Base-by-base conservation (phyloP, 192 early-diverging fungal genomes). In the Allomyces macrogynus region DNA sequence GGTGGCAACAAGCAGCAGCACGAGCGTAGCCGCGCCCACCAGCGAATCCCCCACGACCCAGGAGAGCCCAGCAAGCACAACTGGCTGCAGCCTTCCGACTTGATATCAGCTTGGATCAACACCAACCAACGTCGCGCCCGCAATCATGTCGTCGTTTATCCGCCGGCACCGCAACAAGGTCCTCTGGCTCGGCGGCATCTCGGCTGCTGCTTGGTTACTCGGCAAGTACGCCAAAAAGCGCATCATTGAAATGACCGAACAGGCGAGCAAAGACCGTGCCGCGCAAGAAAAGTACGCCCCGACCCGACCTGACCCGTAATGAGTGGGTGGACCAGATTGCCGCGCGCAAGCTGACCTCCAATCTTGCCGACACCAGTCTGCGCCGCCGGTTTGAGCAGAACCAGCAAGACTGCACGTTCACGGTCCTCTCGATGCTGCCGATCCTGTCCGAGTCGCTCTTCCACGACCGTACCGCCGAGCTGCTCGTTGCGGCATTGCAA, bases 331-430 rank as follows among this genome's bases (percentile, higher is more conserved):
- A 42, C 4, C 1, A 66, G 27, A 24, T 22, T 61, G 62, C 24
- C 23, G 10, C 12, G 3, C 22, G 61, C 40, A 61, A 70, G 43
- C 18, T 67, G 44, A 23, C n/a, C 74, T 66, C 26, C 73, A 18
- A 24, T 26, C 23, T 60, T 63, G 40, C n/a, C 18, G 72, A 70
- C 66, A 67, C 77, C 70, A 91, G 86, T 67, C 79, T 94, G 64
- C 88, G 85, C 62, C 77, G 88, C 63, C 83, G 94, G 18, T 97
- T 95, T 72, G 88, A 94, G 67, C 90, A 93, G 78, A 93, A 93
- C 74, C 90, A 91, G 69, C 81, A 85, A 62, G 95, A 98, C 76
- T 93, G 91, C 72, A 72, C 81, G 23, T 91, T 90, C 64, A 87
- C 87, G 5, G 86, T 93, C n/a, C 72, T 85, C 66, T 83, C 87